These are phyloP conservation scores for Pyrenochaeta sp. DNA, from an alignment of 2,329 filamentous ascomycete genomes.

Conservation along the genomic window DNA sequence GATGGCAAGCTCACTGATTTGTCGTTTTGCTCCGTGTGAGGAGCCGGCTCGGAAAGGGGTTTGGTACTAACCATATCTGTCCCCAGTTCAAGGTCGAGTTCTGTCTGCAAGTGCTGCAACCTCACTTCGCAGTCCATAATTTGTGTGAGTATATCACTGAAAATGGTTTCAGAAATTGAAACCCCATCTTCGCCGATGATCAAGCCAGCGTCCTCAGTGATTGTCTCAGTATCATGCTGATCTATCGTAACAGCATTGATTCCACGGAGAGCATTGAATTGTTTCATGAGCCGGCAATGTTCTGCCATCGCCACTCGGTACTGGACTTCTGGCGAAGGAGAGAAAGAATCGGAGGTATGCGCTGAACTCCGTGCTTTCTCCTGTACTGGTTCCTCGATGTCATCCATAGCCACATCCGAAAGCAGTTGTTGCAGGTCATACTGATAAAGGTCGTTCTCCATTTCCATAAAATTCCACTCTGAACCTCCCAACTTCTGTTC, in stretches of 20 bases:
- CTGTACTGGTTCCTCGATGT: neutral
- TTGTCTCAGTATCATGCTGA: neutral
- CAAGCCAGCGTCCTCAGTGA: no score
- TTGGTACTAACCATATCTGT: neutral
- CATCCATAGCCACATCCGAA: neutral
- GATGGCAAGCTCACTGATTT: neutral
- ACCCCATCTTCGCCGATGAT: neutral
- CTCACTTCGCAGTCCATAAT: neutral
- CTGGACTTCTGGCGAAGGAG: neutral
- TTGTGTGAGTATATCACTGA: neutral
- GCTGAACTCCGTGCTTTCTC: neutral
- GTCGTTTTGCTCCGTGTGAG: neutral
- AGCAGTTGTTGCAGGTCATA: conserved; percentile 13
- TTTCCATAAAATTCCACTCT: conserved; percentile 28
- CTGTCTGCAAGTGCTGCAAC: neutral
- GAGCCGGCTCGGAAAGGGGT: neutral
- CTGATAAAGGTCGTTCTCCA: conserved; percentile 29
- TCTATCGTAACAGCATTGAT: neutral
- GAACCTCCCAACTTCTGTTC: conserved; percentile 18
- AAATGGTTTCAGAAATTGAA: neutral
- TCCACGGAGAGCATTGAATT: neutral
- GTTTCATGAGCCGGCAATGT: neutral
- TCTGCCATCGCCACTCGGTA: neutral
- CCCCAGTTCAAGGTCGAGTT: neutral
- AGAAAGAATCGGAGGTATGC: neutral